These are phyloP conservation scores for Chlorella sp. DNA, from an alignment of 139 green algal genomes.

Conservation along the genomic window DNA sequence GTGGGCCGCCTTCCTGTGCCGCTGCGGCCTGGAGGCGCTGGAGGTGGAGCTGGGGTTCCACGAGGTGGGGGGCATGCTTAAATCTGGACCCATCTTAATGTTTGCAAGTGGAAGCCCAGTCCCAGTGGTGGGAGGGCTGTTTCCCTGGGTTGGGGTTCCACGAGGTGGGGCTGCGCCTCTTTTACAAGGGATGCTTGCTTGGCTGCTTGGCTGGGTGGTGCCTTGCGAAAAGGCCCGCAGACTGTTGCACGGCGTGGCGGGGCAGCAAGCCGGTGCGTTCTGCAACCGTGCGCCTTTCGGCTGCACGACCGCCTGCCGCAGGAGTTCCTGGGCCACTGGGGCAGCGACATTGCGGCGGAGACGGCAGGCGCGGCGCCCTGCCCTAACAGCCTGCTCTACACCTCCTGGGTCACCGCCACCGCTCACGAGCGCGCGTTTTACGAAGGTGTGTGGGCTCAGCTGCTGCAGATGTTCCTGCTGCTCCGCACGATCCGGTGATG, in stretches of 20 bases:
- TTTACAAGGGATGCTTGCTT: too few relatives aligned
- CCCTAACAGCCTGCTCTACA: slow-evolving; percentile 11
- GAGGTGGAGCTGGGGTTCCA: slow-evolving; percentile 17
- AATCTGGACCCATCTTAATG: not conserved
- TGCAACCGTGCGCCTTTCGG: too few relatives aligned
- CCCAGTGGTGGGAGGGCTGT: too few relatives aligned
- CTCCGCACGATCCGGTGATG: too few relatives aligned
- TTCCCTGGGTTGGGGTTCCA: too few relatives aligned
- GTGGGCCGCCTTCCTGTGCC: slow-evolving; percentile 23
- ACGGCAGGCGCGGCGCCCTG: not conserved
- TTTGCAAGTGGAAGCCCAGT: not conserved
- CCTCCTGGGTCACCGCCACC: slow-evolving; percentile 6
- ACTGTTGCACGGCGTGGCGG: too few relatives aligned
- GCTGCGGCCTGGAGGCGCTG: not conserved
- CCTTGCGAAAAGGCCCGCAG: too few relatives aligned
- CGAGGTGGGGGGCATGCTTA: not conserved
- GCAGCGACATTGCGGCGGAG: not conserved
- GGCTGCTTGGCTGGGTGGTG: too few relatives aligned
- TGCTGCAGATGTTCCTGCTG: too few relatives aligned
- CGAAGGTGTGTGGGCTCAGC: not conserved
- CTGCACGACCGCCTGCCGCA: too few relatives aligned
- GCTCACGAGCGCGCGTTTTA: slow-evolving; percentile 19
- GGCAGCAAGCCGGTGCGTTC: too few relatives aligned
- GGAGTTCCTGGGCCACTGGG: slow-evolving; percentile 11
- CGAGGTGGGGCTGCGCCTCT: too few relatives aligned